These are phyloP conservation scores for Bruguiera parviflora DNA, from an alignment of 345 rosid species.

Conservation along the genomic window DNA sequence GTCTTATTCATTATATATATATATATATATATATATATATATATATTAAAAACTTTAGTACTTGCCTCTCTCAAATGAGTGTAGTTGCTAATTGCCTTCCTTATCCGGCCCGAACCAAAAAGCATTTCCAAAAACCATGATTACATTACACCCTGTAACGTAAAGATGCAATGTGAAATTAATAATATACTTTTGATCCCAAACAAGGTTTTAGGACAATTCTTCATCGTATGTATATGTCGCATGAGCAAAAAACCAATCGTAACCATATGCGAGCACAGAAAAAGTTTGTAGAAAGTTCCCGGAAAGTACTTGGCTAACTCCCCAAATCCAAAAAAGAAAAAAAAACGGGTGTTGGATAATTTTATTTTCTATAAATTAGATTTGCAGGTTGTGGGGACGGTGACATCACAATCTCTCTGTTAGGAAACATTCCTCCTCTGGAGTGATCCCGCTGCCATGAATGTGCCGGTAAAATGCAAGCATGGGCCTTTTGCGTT, in stretches of 20 bases:
- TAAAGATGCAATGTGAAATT: neutral
- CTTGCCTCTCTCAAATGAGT: neutral
- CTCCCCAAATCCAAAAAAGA: neutral
- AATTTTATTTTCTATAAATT: neutral
- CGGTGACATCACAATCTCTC: conserved; percentile 37
- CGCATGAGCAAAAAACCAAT: conserved; percentile 8
- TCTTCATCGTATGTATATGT: neutral
- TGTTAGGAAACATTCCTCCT: conserved; percentile 29
- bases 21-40: no score
- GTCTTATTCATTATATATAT: no score
- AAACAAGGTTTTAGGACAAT: neutral
- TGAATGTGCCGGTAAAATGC: conserved; percentile 34
- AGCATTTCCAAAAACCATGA: neutral
- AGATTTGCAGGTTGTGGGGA: conserved; percentile 12
- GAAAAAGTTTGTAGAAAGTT: neutral
- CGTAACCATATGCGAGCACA: neutral
- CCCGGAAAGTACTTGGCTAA: neutral
- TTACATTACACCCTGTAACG: neutral
- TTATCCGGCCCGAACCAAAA: neutral
- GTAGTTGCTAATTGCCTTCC: neutral
- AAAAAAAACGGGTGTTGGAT: neutral
- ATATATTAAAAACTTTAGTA: neutral
- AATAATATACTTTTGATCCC: neutral
- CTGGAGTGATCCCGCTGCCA: conserved; percentile 2
- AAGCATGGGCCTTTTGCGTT: conserved; percentile 31